Conservation (phyloP, 2,329 filamentous ascomycete species). For the Boeremia lycopersici region DNA sequence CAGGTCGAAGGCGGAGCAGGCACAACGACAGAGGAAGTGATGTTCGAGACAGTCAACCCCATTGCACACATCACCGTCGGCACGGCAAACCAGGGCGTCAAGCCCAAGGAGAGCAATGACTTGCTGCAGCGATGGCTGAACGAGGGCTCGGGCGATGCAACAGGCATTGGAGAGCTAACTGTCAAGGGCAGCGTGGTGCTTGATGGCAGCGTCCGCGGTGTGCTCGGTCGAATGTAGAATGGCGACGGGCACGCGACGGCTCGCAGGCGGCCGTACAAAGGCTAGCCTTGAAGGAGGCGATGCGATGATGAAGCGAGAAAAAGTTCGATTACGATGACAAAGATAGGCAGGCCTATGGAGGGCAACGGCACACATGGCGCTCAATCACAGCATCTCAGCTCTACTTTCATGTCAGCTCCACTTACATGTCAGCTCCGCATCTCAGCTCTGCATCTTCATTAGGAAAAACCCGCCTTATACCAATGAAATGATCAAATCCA, state of each 20-base stretch:
- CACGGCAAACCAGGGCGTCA: constrained; percentile 74
- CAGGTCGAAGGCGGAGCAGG: constrained; percentile 26
- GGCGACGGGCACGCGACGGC: background rate
- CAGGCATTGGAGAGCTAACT: constrained; percentile 60
- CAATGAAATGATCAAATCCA: too few species aligned
- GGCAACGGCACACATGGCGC: background rate
- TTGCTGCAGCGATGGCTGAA: constrained; percentile 77
- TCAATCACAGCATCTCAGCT: background rate
- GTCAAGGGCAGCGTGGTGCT: constrained; percentile 62
- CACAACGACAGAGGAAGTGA: constrained; percentile 54
- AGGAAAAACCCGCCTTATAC: background rate
- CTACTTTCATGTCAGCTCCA: background rate
- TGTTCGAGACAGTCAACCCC: constrained; percentile 70
- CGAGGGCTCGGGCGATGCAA: constrained; percentile 57
- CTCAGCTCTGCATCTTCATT: background rate
- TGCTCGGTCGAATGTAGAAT: constrained; percentile 38
- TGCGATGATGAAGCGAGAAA: too few species aligned
- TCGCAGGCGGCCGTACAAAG: background rate
- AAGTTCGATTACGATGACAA: too few species aligned
- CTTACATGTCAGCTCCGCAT: background rate
- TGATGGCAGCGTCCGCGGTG: constrained; percentile 59
- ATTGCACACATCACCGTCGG: constrained; percentile 90
- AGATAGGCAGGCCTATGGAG: background rate
- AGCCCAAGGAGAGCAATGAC: constrained; percentile 94
- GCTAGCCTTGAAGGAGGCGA: background rate